Percentiles rank a stretch among this genome's conserved stretches.
Conservation (phyloP, 1,284 basidiomycete genomes). For the Clitocybe nebularis region DNA sequence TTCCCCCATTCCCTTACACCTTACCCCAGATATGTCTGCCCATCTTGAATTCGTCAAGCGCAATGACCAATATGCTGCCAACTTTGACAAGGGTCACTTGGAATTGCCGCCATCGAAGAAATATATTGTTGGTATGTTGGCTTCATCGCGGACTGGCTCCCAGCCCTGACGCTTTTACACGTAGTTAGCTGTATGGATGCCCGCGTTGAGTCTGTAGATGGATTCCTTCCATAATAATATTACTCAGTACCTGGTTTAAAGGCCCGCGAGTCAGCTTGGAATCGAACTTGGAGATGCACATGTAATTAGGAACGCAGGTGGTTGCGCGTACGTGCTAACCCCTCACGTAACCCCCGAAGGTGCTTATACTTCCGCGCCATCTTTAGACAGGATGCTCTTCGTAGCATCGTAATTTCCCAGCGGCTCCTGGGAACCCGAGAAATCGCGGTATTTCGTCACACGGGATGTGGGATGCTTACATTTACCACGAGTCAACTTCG, state of each 20-base stretch:
- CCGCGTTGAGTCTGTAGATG: conserved; percentile 49
- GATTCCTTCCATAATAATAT: neutral
- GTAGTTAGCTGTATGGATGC: conserved; percentile 73
- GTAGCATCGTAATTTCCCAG: conserved; percentile 65
- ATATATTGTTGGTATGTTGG: conserved; percentile 38
- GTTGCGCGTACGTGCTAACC: conserved; percentile 48
- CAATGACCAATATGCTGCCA: conserved; percentile 25
- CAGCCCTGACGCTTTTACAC: neutral
- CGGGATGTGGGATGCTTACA: conserved; percentile 65
- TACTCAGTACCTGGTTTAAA: conserved; percentile 20
- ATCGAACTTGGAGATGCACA: conserved; percentile 65
- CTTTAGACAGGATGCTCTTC: conserved; percentile 56
- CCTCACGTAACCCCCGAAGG: too few relatives aligned
- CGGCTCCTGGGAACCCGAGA: conserved; percentile 63
- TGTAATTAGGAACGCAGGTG: conserved; percentile 67
- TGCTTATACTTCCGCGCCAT: neutral
- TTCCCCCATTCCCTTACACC: conserved; percentile 10
- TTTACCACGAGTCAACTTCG: conserved; percentile 52
- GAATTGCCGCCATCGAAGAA: conserved; percentile 50
- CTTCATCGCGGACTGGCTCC: neutral
- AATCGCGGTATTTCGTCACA: conserved; percentile 65
- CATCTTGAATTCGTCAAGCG: conserved; percentile 28
- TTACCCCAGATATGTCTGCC: conserved; percentile 39
- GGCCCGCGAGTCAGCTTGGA: conserved; percentile 55
- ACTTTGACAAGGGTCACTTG: conserved; percentile 37